Base-by-base conservation (phyloP, 768 basidiomycete genomes). In the Psilocybe subaeruginosa region DNA sequence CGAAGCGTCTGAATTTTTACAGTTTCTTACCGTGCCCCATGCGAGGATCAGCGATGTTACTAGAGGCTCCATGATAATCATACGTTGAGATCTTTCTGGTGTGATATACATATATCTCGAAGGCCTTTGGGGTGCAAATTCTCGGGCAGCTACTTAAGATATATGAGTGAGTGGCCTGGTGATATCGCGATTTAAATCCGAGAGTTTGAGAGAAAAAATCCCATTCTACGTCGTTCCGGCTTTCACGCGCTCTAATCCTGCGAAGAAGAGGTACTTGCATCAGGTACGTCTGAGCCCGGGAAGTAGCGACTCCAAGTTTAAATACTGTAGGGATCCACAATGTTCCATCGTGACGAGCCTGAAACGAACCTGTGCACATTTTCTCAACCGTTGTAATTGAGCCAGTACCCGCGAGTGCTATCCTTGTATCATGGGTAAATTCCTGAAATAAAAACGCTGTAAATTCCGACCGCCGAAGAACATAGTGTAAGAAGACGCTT, bases 141-240 rank as follows among this genome's bases (percentile, higher is more conserved):
- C 41, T 43, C 14, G 14, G 19, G 19, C 19, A 5, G 14, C 23
- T 27, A 27, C 48, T 49, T n/a, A 27, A 49, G 47, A 16, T 19
- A 37, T 37, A 50, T 31, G 31, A 27, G 7, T 39, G 56, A 19
- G 33, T 16, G 11, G 31, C 35, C 48, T 53, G 62, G 62, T 17
- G 57, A 59, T 59, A 56, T 23, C 57, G 62, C 57, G 54, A 63
- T 53, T 63, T 59, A 59, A 59, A 55, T 37, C 58, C 62, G 57
- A 59, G 31, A 35, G 37, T 29, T 47, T 17, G 27, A 35, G 27
- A 41, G 39, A 46, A 12, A 46, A 54, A 41, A 46, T 11, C 3
- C 23, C 29, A 17, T 33, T 29, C 49, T 33, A 29, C 27, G 27
- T 55, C 55, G 37, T 56, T 47, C 54, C 41, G 39, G 43, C 54